Evolutionary conservation across 2,329 filamentous ascomycete genomes (phyloP).

Genomic region (Diaporthe humulicola): DNA sequence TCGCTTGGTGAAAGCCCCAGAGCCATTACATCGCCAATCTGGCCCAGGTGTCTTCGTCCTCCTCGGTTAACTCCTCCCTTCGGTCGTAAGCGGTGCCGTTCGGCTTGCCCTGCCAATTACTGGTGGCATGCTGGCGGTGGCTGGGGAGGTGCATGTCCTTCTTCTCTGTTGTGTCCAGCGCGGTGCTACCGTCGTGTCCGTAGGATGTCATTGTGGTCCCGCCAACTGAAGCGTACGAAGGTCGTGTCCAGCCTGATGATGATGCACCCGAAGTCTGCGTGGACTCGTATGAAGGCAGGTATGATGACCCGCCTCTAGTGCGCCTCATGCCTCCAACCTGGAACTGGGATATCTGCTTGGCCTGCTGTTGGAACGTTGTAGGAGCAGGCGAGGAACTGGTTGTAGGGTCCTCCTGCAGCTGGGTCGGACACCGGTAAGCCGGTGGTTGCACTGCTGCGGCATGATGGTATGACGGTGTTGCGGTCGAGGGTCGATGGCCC

Average conservation of each 20-base stretch:
- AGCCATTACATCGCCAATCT: slow-evolving; percentile 35
- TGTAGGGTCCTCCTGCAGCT: background rate
- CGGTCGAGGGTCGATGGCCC: background rate
- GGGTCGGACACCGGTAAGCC: background rate
- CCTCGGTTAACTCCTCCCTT: slow-evolving; percentile 33
- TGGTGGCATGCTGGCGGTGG: background rate
- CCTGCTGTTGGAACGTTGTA: slow-evolving; percentile 31
- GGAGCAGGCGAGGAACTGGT: background rate
- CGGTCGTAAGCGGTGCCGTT: slow-evolving; percentile 38
- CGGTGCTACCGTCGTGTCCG: background rate
- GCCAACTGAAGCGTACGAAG: background rate
- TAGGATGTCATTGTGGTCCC: slow-evolving; percentile 28
- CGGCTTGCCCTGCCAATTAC: slow-evolving; percentile 32
- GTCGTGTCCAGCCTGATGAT: background rate
- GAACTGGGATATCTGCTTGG: slow-evolving; percentile 36
- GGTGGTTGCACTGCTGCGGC: slow-evolving; percentile 31
- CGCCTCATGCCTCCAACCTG: slow-evolving; percentile 37
- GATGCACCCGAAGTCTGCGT: slow-evolving; percentile 21
- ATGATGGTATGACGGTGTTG: slow-evolving; percentile 28
- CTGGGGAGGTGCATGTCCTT: background rate
- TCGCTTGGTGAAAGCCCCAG: background rate
- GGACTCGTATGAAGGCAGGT: slow-evolving; percentile 26
- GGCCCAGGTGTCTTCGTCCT: slow-evolving; percentile 39
- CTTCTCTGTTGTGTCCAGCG: slow-evolving; percentile 13
- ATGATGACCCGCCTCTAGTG: slow-evolving; percentile 26